Conservation (phyloP, 1,284 basidiomycete species). For the Cryptococcus sp. region DNA sequence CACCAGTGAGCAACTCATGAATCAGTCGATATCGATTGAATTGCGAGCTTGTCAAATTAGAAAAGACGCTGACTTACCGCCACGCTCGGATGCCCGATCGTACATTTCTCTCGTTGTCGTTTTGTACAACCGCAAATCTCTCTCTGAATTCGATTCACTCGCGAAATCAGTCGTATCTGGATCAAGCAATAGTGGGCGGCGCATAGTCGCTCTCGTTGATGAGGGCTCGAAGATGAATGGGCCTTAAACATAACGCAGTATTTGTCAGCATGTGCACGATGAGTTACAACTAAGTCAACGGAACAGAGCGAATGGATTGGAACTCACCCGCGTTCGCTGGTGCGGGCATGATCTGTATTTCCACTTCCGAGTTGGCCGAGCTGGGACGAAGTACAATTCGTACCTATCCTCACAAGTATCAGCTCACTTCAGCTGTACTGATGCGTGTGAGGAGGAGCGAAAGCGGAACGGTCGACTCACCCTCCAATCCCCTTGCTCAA, state of each 20-base stretch:
- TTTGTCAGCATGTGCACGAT: background rate
- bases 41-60: background rate
- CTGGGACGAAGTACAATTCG: constrained; percentile 30
- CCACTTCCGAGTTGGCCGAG: constrained; percentile 2
- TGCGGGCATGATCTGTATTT: constrained; percentile 35
- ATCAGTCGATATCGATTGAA: background rate
- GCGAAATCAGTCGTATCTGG: constrained; percentile 7
- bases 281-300: too few relatives aligned
- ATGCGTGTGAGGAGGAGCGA: too few relatives aligned
- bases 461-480: too few relatives aligned
- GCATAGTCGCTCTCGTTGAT: background rate
- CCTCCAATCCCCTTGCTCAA: constrained; percentile 34
- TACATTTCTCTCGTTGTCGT: constrained; percentile 41
- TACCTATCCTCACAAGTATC: constrained; percentile 21
- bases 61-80: constrained; percentile 16
- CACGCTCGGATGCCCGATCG: constrained; percentile 30
- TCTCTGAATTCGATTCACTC: background rate
- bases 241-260: constrained; percentile 6
- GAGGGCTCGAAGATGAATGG: constrained; percentile 23
- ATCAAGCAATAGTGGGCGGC: constrained; percentile 35
- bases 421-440: background rate
- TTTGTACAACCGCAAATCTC: constrained; percentile 37
- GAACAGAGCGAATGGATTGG: too few relatives aligned
- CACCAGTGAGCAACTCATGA: background rate
- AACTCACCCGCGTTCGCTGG: constrained; percentile 27